These are phyloP conservation scores for Lactarius vividus DNA, from an alignment of 768 basidiomycete species.

Conservation along the genomic window DNA sequence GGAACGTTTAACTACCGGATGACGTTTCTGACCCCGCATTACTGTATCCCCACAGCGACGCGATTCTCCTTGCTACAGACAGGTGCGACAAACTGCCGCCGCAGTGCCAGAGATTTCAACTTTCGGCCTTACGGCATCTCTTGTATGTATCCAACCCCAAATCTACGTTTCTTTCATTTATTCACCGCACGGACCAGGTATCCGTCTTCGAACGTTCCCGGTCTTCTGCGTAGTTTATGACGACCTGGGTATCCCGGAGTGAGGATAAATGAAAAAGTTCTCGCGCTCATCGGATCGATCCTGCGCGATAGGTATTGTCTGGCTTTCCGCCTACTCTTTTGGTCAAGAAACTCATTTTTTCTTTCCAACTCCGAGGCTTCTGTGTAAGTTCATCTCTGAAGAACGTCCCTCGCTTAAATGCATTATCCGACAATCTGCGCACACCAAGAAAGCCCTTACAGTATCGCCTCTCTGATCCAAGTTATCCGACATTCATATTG, in stretches of 20 bases:
- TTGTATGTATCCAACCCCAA: slow-evolving; percentile 1
- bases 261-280: background rate
- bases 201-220: background rate
- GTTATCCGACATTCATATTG: background rate
- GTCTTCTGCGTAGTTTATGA: background rate
- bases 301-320: background rate
- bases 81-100: background rate
- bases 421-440: background rate
- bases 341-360: background rate
- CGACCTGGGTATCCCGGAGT: slow-evolving; percentile 13
- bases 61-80: background rate
- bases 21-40: background rate
- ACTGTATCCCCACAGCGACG: slow-evolving; percentile 1
- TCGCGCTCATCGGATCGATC: background rate
- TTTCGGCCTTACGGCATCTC: background rate
- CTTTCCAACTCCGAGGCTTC: slow-evolving; percentile 11
- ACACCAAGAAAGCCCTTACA: background rate
- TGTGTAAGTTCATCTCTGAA: background rate
- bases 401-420: background rate
- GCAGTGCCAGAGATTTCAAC: background rate
- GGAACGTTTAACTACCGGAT: background rate
- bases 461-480: no score
- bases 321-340: background rate
- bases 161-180: slow-evolving; percentile 7
- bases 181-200: background rate